These are phyloP conservation scores for Lumnitzera racemosa DNA, from an alignment of 345 rosid genomes.

Conservation along the genomic window DNA sequence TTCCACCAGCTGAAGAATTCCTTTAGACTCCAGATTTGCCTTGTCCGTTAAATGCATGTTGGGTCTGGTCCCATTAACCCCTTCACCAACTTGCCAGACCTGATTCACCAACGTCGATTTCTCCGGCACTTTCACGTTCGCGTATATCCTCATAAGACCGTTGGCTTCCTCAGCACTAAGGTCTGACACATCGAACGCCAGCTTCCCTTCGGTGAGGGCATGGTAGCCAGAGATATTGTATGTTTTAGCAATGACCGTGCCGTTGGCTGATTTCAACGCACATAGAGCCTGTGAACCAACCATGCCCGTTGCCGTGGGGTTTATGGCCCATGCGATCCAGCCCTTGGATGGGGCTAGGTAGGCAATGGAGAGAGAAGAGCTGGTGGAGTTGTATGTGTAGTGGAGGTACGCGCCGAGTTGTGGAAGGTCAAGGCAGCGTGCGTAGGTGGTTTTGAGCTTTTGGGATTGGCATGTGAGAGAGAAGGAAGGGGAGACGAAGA, in stretches of 20 bases:
- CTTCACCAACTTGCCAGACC: slow-evolving; percentile 79
- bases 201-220: slow-evolving; percentile 16
- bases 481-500: slow-evolving; percentile 31
- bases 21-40: slow-evolving; percentile 21
- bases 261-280: slow-evolving; percentile 34
- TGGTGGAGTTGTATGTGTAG: slow-evolving; percentile 55
- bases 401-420: slow-evolving; percentile 48
- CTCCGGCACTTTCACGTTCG: slow-evolving; percentile 48
- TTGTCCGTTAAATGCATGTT: slow-evolving; percentile 15
- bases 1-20: slow-evolving; percentile 21
- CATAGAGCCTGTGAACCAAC: slow-evolving; percentile 55
- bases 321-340: slow-evolving; percentile 83
- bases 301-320: slow-evolving; percentile 52
- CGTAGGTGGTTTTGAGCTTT: slow-evolving; percentile 21
- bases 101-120: slow-evolving; percentile 46
- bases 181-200: slow-evolving; percentile 56
- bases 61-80: slow-evolving; percentile 25
- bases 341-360: slow-evolving; percentile 60
- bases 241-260: slow-evolving; percentile 27
- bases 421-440: slow-evolving; percentile 45
- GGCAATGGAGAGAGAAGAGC: slow-evolving; percentile 73
- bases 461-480: slow-evolving; percentile 52
- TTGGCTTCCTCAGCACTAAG: slow-evolving; percentile 23
- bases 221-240: slow-evolving; percentile 38
- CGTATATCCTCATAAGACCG: slow-evolving; percentile 35